Evolutionary conservation across 2,329 filamentous ascomycete species (phyloP).

Genomic region (Neocatenulostroma microsporum): DNA sequence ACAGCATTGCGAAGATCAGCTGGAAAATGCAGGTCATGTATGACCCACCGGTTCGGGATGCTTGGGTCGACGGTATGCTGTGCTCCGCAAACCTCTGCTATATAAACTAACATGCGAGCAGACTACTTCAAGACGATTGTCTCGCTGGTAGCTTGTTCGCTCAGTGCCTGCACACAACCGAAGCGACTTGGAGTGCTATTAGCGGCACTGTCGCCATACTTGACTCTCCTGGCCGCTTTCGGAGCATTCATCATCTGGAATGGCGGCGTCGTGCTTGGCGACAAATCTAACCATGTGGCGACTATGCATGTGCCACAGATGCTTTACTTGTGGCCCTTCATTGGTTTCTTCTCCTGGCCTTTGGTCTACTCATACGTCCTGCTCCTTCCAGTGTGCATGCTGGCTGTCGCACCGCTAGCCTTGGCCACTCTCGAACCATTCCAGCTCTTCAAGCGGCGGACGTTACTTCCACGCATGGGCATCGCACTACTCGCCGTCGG

Average conservation of each 20-base stretch:
- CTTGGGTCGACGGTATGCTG: conserved; percentile 43
- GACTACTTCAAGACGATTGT: conserved; percentile 47
- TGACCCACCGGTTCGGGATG: conserved; percentile 43
- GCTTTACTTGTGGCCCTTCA: conserved; percentile 89
- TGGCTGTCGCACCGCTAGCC: conserved; percentile 17
- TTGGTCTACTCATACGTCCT: conserved; percentile 55
- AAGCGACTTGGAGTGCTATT: conserved; percentile 15
- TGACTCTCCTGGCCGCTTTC: conserved; percentile 61
- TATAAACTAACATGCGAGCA: conserved; percentile 15
- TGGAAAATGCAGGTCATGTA: conserved; percentile 41
- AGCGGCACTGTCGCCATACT: conserved; percentile 37
- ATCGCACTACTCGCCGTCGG: conserved; percentile 32
- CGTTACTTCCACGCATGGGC: conserved; percentile 31
- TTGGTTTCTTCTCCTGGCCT: conserved; percentile 82
- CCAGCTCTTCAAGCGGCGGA: conserved; percentile 27
- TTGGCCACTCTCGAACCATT: conserved; percentile 25
- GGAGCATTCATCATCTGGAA: conserved; percentile 75
- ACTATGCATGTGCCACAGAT: conserved; percentile 86
- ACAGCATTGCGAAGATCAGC: conserved; percentile 25
- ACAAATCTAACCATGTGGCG: conserved; percentile 89
- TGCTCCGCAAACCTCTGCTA: neutral
- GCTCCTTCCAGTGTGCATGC: conserved; percentile 19
- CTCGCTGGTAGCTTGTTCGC: conserved; percentile 55
- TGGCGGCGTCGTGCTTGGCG: conserved; percentile 82
- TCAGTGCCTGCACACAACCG: conserved; percentile 33